phyloP scores from a whole-genome alignment of 148 eudicot genomes.

The Rheum nobile region DNA sequence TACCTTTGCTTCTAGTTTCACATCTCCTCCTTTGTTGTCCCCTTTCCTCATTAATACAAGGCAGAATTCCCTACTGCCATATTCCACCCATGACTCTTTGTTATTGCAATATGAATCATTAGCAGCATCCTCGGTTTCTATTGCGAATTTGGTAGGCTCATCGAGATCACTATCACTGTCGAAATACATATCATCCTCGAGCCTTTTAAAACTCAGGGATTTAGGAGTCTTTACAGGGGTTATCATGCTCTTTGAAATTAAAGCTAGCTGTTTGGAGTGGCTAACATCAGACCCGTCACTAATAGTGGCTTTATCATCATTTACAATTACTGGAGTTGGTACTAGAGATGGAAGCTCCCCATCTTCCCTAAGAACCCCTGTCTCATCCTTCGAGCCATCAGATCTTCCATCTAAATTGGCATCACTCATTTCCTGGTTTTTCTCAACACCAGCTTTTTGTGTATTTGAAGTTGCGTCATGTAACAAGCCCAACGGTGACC shows the following conservation, averaged over 20 bases:
- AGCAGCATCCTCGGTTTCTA: slow-evolving; percentile 22
- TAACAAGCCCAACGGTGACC: slow-evolving; percentile 32
- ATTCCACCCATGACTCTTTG: slow-evolving; percentile 51
- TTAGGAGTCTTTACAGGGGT: slow-evolving; percentile 41
- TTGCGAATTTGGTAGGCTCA: slow-evolving; percentile 35
- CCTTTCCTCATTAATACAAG: slow-evolving; percentile 34
- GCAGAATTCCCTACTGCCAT: slow-evolving; percentile 43
- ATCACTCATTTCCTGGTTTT: slow-evolving; percentile 27
- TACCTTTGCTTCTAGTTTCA: slow-evolving; percentile 79
- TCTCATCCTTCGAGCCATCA: slow-evolving; percentile 41
- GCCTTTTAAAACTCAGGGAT: slow-evolving; percentile 52
- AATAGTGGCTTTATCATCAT: slow-evolving; percentile 22
- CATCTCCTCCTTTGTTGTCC: slow-evolving; percentile 26
- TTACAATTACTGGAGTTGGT: slow-evolving; percentile 19
- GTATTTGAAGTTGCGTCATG: slow-evolving; percentile 9
- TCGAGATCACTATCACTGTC: slow-evolving; percentile 72
- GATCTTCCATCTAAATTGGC: slow-evolving; percentile 23
- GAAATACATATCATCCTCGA: slow-evolving; percentile 54
- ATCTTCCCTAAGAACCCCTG: slow-evolving; percentile 55
- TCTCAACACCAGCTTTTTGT: slow-evolving; percentile 25
- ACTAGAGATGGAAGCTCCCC: slow-evolving; percentile 77
- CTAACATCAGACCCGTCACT: slow-evolving; percentile 34
- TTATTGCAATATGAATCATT: not conserved
- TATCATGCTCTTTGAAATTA: slow-evolving; percentile 42
- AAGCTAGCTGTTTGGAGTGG: slow-evolving; percentile 34